Evolutionary conservation across 2,329 filamentous ascomycete genomes (phyloP).

Genomic region (Penicillium polonicum): DNA sequence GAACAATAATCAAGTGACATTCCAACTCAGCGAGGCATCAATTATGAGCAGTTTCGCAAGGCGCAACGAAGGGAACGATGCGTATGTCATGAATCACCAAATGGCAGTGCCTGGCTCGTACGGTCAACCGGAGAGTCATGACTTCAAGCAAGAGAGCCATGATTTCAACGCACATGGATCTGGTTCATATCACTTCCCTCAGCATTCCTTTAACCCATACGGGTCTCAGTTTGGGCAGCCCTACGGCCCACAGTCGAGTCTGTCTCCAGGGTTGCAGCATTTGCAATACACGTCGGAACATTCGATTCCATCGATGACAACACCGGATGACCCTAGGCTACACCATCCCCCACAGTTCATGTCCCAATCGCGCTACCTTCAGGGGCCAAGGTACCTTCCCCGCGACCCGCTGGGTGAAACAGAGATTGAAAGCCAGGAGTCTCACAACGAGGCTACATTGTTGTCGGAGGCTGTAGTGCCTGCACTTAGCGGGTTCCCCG

Average conservation of each 20-base stretch:
- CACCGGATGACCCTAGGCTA: constrained; percentile 35
- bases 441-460: constrained; percentile 44
- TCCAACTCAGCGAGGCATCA: constrained; percentile 4
- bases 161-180: constrained; percentile 34
- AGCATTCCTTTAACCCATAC: constrained; percentile 40
- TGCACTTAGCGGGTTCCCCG: constrained; percentile 45
- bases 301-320: constrained; percentile 32
- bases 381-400: constrained; percentile 35
- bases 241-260: constrained; percentile 34
- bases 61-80: constrained; percentile 39
- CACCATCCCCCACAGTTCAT: constrained; percentile 38
- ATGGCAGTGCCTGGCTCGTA: constrained; percentile 34
- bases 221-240: constrained; percentile 37
- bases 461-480: constrained; percentile 47
- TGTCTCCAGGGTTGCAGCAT: constrained; percentile 35
- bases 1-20: neutral
- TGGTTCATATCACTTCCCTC: constrained; percentile 33
- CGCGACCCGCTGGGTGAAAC: constrained; percentile 38
- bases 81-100: constrained; percentile 36
- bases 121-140: constrained; percentile 32
- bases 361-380: constrained; percentile 33
- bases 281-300: constrained; percentile 35
- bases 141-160: constrained; percentile 32
- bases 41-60: constrained; percentile 43
- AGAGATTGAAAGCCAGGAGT: constrained; percentile 47